A percentile compares a stretch with the other conserved stretches of the same genome.
These are phyloP conservation scores for Alternaria longipes DNA, from an alignment of 2,329 filamentous ascomycete genomes.

Conservation along the genomic window DNA sequence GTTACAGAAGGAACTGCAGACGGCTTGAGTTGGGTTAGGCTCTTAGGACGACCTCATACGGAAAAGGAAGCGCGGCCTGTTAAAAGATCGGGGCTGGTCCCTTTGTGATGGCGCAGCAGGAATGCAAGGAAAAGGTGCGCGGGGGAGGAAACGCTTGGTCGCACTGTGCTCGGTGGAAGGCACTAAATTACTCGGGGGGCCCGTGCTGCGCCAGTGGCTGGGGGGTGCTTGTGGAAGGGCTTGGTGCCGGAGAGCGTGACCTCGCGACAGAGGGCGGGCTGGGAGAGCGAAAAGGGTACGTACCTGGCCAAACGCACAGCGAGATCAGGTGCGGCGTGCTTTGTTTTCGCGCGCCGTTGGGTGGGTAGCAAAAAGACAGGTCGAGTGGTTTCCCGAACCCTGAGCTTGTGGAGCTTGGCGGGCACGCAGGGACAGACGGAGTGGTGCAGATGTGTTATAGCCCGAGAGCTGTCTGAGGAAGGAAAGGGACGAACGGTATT, in stretches of 20 bases:
- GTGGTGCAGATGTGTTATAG: conserved; percentile 45
- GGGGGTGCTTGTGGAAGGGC: conserved; percentile 8
- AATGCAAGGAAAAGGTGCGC: conserved; percentile 40
- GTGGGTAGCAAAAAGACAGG: conserved; percentile 29
- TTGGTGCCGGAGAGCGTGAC: conserved; percentile 13
- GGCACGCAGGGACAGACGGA: conserved; percentile 27
- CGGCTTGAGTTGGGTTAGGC: conserved; percentile 43
- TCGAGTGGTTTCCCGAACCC: conserved; percentile 19
- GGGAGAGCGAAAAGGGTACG: conserved; percentile 20
- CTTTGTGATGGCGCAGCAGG: conserved; percentile 47
- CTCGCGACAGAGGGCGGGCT: background rate
- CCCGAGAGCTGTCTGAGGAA: conserved; percentile 50
- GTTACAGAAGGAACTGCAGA: conserved; percentile 41
- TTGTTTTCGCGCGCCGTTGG: conserved; percentile 33
- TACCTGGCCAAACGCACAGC: conserved; percentile 16
- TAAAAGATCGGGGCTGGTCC: conserved; percentile 47
- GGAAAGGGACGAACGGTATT: conserved; percentile 53
- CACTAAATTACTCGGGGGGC: conserved; percentile 24
- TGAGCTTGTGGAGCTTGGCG: conserved; percentile 35
- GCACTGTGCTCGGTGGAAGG: conserved; percentile 39
- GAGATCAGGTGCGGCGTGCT: conserved; percentile 13
- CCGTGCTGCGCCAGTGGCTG: conserved; percentile 29
- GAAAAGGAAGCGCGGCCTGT: conserved; percentile 43
- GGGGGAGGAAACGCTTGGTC: conserved; percentile 34
- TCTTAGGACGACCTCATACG: conserved; percentile 46